phyloP scores from a whole-genome alignment of 257 asterid genomes.

The Nicotiana tomentosiformis region DNA sequence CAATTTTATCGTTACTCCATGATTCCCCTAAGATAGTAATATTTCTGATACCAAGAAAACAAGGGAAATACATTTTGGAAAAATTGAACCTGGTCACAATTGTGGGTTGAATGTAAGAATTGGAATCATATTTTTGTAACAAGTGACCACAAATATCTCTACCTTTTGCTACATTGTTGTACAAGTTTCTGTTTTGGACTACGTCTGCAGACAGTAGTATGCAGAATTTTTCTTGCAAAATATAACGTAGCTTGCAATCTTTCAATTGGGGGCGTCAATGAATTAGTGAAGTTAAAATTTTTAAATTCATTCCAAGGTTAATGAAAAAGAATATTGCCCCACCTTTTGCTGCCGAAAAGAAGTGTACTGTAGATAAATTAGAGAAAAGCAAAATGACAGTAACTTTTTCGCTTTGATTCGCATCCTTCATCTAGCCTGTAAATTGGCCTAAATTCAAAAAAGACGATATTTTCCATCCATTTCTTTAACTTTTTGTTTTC shows the following conservation, averaged over 20 bases:
- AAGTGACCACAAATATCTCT: conserved; percentile 12
- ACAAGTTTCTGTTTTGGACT: neutral
- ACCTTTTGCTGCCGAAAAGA: conserved; percentile 2
- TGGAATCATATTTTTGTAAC: neutral
- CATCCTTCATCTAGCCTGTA: neutral
- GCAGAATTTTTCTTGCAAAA: neutral
- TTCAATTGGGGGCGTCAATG: neutral
- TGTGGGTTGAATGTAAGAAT: neutral
- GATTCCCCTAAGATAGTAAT: no score
- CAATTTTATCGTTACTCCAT: no score
- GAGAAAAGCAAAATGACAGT: neutral
- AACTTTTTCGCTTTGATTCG: neutral
- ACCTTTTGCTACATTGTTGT: neutral
- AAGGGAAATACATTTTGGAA: neutral
- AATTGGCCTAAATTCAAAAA: neutral
- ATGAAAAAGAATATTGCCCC: no score
- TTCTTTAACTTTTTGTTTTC: neutral
- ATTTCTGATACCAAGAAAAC: neutral
- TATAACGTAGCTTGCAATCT: neutral
- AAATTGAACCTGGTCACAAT: conserved; percentile 4
- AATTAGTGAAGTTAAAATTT: neutral
- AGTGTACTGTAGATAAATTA: neutral
- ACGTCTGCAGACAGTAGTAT: neutral
- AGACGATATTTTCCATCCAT: neutral
- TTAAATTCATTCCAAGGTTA: neutral